These are phyloP conservation scores for Cyclostephanos tholiformis DNA, from an alignment of 108 stramenopile genomes.

Conservation along the genomic window DNA sequence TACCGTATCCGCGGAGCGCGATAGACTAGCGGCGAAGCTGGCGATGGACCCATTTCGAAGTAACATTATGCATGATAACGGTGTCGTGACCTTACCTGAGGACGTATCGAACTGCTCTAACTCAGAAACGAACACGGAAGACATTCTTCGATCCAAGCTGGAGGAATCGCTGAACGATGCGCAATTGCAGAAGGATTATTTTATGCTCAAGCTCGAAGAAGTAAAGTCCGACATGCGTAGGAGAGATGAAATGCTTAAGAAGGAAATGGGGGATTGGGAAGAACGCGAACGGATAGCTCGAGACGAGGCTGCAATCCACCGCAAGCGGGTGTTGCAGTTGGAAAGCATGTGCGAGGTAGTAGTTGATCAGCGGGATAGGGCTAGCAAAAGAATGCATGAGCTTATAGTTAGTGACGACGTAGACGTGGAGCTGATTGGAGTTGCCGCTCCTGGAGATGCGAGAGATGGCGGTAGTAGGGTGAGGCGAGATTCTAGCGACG, in stretches of 20 bases:
- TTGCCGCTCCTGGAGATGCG: background rate
- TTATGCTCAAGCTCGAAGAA: background rate
- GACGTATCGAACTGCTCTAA: constrained; percentile 4
- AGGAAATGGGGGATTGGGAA: background rate
- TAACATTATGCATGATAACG: background rate
- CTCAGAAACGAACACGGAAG: background rate
- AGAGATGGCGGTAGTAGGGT: background rate
- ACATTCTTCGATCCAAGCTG: background rate
- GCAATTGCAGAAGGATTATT: background rate
- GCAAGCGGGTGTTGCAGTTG: constrained; percentile 2
- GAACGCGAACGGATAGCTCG: background rate
- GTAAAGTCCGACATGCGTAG: background rate
- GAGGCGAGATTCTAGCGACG: background rate
- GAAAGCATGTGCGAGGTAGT: constrained; percentile 3
- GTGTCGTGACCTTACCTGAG: background rate
- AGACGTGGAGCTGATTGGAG: background rate
- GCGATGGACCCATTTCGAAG: background rate
- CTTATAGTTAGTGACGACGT: background rate
- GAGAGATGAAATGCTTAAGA: background rate
- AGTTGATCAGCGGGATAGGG: constrained; percentile 3
- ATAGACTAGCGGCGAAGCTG: background rate
- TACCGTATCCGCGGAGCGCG: background rate
- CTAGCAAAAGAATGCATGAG: background rate
- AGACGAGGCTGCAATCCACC: background rate
- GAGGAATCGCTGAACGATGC: background rate